These are phyloP conservation scores for Tilletia horrida DNA, from an alignment of 1,284 basidiomycete species.

Conservation along the genomic window DNA sequence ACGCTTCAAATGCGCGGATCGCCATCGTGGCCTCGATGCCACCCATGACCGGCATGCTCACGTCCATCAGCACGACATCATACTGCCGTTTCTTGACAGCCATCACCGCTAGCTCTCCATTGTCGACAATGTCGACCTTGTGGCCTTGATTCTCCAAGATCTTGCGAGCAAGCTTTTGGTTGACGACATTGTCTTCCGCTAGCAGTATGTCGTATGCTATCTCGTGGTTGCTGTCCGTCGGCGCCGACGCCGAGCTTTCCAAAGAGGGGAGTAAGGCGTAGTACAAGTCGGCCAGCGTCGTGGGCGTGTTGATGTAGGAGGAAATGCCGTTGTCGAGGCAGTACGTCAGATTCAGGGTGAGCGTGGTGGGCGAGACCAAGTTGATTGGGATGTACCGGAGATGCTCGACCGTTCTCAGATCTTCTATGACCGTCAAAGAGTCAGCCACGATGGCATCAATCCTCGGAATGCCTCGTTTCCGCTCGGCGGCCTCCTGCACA, in stretches of 20 bases:
- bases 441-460: conserved; percentile 96
- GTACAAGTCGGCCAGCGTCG: conserved; percentile 80
- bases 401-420: conserved; percentile 86
- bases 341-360: conserved; percentile 57
- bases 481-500: conserved; percentile 68
- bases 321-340: conserved; percentile 86
- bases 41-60: conserved; percentile 64
- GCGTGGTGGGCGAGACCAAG: conserved; percentile 65
- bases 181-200: conserved; percentile 96
- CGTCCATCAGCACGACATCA: conserved; percentile 79
- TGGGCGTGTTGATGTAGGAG: conserved; percentile 85
- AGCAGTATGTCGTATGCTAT: conserved; percentile 88
- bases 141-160: conserved; percentile 96
- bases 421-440: conserved; percentile 77
- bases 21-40: conserved; percentile 66
- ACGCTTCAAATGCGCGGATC: conserved; percentile 69
- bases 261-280: conserved; percentile 90
- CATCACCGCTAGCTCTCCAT: conserved; percentile 85
- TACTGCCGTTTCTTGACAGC: conserved; percentile 75
- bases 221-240: conserved; percentile 72
- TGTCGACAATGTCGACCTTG: conserved; percentile 93
- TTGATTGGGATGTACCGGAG: conserved; percentile 95
- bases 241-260: conserved; percentile 83
- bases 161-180: conserved; percentile 95
- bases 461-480: conserved; percentile 76